phyloP scores from a whole-genome alignment of 2,329 filamentous ascomycete genomes.

The Nigrospora sphaerica region DNA sequence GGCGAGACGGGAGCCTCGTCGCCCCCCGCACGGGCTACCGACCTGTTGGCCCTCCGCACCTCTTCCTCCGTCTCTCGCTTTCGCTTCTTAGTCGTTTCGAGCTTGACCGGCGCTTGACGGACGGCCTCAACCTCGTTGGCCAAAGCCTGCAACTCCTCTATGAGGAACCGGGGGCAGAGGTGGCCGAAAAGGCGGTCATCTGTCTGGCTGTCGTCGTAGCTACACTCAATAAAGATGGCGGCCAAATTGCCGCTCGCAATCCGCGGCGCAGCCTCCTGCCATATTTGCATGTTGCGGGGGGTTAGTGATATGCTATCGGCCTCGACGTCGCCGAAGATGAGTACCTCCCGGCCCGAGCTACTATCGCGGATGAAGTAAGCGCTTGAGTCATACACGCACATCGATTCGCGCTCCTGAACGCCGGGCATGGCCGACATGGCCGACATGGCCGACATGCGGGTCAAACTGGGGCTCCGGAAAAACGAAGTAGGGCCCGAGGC shows the following conservation, averaged over 20 bases:
- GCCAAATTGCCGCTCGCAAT: conserved; percentile 64
- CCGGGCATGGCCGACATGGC: background rate
- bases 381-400: conserved; percentile 78
- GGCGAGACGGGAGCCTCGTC: conserved; percentile 46
- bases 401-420: conserved; percentile 31
- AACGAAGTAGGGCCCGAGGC: conserved; percentile 14
- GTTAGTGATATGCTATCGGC: conserved; percentile 78
- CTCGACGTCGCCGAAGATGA: conserved; percentile 95
- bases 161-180: conserved; percentile 73
- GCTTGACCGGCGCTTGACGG: conserved; percentile 32
- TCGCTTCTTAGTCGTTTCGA: conserved; percentile 51
- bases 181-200: conserved; percentile 83
- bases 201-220: conserved; percentile 74
- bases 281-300: conserved; percentile 75
- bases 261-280: conserved; percentile 84
- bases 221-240: conserved; percentile 93
- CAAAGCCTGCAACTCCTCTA: conserved; percentile 68
- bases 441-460: conserved; percentile 4
- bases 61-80: conserved; percentile 46
- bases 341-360: conserved; percentile 63
- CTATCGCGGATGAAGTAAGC: conserved; percentile 87
- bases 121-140: conserved; percentile 61
- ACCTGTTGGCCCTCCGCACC: conserved; percentile 6
- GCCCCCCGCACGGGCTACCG: conserved; percentile 8
- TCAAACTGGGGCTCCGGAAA: conserved; percentile 19